Conservation (phyloP, 306 rosid genomes). For the Pterocarpus macrocarpus region DNA sequence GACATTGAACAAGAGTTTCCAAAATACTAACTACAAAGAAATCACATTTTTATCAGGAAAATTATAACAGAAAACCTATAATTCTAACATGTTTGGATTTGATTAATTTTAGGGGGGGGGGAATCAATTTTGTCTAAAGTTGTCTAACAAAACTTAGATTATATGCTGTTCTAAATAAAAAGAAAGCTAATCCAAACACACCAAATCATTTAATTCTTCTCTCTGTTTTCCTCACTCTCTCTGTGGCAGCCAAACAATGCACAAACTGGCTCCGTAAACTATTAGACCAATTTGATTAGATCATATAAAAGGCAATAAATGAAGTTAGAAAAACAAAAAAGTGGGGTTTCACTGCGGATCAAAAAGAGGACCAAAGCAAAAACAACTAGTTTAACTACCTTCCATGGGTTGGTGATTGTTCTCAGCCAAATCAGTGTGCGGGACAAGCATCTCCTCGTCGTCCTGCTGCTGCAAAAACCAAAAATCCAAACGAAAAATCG, state of each 20-base stretch:
- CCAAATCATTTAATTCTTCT: slow-evolving; percentile 6
- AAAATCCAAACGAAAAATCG: slow-evolving; percentile 43
- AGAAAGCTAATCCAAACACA: background rate
- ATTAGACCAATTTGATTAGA: slow-evolving; percentile 34
- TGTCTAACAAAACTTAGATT: background rate
- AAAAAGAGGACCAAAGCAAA: slow-evolving; percentile 36
- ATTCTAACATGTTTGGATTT: slow-evolving; percentile 13
- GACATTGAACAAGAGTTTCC: slow-evolving; percentile 27
- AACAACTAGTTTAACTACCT: slow-evolving; percentile 48
- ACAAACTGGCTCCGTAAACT: slow-evolving; percentile 35
- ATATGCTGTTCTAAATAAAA: background rate
- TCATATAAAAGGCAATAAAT: slow-evolving; percentile 34
- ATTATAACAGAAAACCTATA: slow-evolving; percentile 33
- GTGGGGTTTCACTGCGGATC: slow-evolving; percentile 48
- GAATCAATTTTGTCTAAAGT: background rate
- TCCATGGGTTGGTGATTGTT: slow-evolving; percentile 92
- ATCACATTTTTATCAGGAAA: slow-evolving; percentile 3
- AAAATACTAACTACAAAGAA: slow-evolving; percentile 34
- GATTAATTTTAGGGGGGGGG: background rate
- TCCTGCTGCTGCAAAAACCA: slow-evolving; percentile 75
- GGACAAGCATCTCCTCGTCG: slow-evolving; percentile 95
- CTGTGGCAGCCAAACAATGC: slow-evolving; percentile 41
- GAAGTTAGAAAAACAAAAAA: slow-evolving; percentile 5
- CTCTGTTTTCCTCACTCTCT: background rate
- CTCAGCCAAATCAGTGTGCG: slow-evolving; percentile 79